These are phyloP conservation scores for Trypanosoma mega DNA, from an alignment of 208 protist genomes.

Conservation along the genomic window DNA sequence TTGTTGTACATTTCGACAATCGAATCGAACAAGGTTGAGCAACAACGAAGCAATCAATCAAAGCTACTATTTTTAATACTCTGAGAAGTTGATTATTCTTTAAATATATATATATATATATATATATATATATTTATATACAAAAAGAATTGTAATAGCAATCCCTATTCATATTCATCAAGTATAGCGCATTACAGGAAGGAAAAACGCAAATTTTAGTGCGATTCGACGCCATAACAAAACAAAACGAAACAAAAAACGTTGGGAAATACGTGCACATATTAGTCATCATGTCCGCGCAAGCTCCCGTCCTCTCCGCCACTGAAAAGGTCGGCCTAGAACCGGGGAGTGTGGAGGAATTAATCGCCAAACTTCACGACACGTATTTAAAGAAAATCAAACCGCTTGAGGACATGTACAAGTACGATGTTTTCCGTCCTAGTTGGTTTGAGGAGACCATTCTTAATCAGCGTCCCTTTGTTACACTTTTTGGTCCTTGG, in stretches of 20 bases:
- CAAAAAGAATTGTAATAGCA: no score
- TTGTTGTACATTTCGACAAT: no score
- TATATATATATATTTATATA: conserved; percentile 2
- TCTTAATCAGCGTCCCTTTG: conserved; percentile 53
- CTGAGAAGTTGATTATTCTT: not conserved
- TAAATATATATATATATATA: conserved; percentile 5
- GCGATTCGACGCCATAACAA: not conserved
- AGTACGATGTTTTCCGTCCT: conserved; percentile 54
- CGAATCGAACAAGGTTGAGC: no score
- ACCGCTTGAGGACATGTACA: conserved; percentile 73
- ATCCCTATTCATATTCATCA: no score
- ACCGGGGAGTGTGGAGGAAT: conserved; percentile 35
- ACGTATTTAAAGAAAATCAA: conserved; percentile 59
- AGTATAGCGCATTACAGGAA: no score
- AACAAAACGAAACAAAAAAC: not conserved
- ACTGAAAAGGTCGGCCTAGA: conserved; percentile 31
- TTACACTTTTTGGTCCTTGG: conserved; percentile 79
- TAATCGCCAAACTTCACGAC: conserved; percentile 43
- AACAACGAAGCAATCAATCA: no score
- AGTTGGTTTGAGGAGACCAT: conserved; percentile 71
- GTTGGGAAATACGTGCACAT: not conserved
- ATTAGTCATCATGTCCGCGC: not conserved
- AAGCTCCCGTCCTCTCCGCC: conserved; percentile 8
- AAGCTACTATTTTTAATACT: not conserved
- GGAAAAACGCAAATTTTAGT: not conserved